Evolutionary conservation across 139 green algal species (phyloP), one percentile per base, ranked within the genome.

Genomic region (Edaphochlamys debaryana): DNA sequence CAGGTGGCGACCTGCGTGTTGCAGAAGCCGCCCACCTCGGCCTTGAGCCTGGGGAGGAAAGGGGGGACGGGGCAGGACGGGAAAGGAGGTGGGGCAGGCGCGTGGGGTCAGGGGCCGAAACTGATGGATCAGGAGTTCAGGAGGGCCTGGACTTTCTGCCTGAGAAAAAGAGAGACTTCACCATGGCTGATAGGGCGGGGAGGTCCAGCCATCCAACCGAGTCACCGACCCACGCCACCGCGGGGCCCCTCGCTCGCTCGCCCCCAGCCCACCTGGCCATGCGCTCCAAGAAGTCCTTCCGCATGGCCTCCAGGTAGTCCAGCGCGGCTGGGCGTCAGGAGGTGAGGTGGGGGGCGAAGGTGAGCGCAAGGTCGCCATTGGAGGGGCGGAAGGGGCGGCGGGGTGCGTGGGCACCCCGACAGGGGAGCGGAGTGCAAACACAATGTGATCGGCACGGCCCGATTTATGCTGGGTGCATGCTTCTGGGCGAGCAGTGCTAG

Each of bases 241-340:
- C 48, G 48, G 15, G 20, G 52, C 17, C 52, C 15, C 52, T 15
- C 17, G 15, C 4, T 62, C 52, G 13, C 29, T 30, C 52, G 17
- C 20, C 6, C 23, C 56, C 56, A 32, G 25, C 74, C 50, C 64
- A 90, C 86, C 66, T 82, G 36, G 82, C 48, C 60, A 90, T 90
- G n/a, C 69, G 77, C 42, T 87, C 80, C 48, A 90, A 29, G 52
- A 90, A 87, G 74, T 80, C 72, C 52, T 67, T 64, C 76, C 79
- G 85, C 37, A 80, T 79, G 38, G 74, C 60, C 25, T 90, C 86
- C 48, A 90, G 64, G 52, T 62, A 80, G 23, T 78, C 40, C 27
- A 90, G 22, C 0, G 70, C 76, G 8, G 73, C 76, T 73, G 75
- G 29, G n/a, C 27, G 37, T 13, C 36, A 30, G 34, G 36, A 54